Evolutionary conservation across 2,329 filamentous ascomycete genomes (phyloP).

Genomic region (Fusarium ramigenum): DNA sequence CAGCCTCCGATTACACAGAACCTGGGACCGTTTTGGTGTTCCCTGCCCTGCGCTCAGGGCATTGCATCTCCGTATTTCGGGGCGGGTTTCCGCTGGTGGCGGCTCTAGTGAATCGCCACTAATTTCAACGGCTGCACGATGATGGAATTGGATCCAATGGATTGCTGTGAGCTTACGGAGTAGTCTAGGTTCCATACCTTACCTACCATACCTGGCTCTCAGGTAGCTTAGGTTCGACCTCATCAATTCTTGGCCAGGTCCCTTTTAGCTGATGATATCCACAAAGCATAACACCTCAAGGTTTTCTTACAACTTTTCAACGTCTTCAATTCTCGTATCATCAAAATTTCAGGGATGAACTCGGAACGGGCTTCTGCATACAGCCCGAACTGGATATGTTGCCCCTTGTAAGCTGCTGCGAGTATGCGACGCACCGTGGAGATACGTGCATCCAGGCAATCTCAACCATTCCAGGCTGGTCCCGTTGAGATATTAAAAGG

Average conservation of each 20-base stretch:
- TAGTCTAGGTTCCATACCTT: neutral
- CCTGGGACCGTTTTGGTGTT: constrained; percentile 11
- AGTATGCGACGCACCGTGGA: constrained; percentile 22
- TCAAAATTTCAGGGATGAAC: constrained; percentile 1
- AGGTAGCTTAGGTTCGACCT: neutral
- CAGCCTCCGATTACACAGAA: neutral
- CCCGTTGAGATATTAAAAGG: constrained; percentile 4
- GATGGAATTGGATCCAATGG: constrained; percentile 27
- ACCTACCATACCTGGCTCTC: neutral
- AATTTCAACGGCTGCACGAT: constrained; percentile 40
- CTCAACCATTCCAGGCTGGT: constrained; percentile 33
- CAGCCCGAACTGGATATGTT: constrained; percentile 22
- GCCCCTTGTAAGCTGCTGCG: constrained; percentile 20
- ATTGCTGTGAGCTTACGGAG: neutral
- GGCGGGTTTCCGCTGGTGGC: constrained; percentile 15
- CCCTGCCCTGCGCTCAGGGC: neutral
- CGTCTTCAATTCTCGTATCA: neutral
- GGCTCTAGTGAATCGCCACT: constrained; percentile 31
- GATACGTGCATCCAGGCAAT: constrained; percentile 11
- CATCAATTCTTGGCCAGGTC: neutral
- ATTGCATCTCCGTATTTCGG: constrained; percentile 13
- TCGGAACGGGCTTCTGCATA: constrained; percentile 22
- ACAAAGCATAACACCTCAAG: constrained; percentile 1
- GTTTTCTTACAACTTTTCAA: neutral
- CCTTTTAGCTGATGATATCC: neutral